Conservation (phyloP, 495 filamentous ascomycete species). For the Copromyces sp. region DNA sequence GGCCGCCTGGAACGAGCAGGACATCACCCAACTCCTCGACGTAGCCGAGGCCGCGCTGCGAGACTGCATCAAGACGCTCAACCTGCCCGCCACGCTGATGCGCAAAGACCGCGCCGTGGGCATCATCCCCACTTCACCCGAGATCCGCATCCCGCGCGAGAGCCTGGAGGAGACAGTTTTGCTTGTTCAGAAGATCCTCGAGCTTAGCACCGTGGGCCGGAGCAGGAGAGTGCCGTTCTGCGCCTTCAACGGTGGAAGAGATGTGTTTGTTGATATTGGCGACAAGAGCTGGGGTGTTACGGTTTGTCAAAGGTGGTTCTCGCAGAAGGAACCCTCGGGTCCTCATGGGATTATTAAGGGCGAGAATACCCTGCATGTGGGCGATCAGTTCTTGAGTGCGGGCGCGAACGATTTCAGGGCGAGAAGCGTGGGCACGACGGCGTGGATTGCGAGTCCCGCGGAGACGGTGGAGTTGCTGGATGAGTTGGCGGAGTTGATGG, state of each 20-base stretch:
- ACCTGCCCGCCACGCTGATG: conserved; percentile 64
- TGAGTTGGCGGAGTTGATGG: conserved; percentile 56
- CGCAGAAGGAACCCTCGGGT: conserved; percentile 43
- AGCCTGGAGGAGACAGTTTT: conserved; percentile 92
- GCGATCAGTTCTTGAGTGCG: conserved; percentile 91
- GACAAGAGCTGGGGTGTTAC: conserved; percentile 94
- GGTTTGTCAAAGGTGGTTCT: conserved; percentile 88
- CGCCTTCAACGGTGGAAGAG: conserved; percentile 94
- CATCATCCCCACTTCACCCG: conserved; percentile 55
- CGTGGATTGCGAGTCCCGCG: conserved; percentile 85
- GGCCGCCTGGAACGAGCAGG: conserved; percentile 67
- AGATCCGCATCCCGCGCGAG: conserved; percentile 67
- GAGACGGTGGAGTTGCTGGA: conserved; percentile 86
- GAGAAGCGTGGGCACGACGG: conserved; percentile 51
- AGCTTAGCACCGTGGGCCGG: conserved; percentile 51
- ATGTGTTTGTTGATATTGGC: conserved; percentile 97
- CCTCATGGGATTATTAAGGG: conserved; percentile 27
- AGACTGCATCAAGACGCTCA: conserved; percentile 67
- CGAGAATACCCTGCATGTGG: conserved; percentile 66
- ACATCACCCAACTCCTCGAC: conserved; percentile 71
- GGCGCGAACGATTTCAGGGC: conserved; percentile 97
- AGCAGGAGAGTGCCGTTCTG: conserved; percentile 70
- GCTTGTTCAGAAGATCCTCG: conserved; percentile 82
- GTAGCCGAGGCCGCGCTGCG: conserved; percentile 72
- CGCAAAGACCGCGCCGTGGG: conserved; percentile 93